A percentile compares a stretch with the other conserved stretches of the same genome.
Conservation (phyloP, 1,284 basidiomycete species). For the Malassezia pachydermatis region DNA sequence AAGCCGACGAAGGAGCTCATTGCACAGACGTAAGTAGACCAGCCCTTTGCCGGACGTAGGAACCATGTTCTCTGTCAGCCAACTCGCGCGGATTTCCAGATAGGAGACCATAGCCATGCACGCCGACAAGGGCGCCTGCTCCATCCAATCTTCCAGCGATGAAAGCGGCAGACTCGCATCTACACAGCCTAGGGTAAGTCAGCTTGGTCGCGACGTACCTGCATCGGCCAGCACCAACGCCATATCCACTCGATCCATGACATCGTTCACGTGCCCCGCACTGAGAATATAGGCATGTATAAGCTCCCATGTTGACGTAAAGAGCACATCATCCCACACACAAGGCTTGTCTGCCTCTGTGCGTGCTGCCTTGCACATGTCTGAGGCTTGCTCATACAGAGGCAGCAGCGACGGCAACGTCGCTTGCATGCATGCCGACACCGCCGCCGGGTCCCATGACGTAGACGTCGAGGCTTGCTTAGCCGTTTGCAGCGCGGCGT, state of each 20-base stretch:
- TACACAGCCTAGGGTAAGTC: conserved; percentile 10
- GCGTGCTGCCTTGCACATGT: not conserved
- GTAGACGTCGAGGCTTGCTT: too few species aligned
- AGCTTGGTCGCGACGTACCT: conserved; percentile 7
- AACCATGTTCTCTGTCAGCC: conserved; percentile 53
- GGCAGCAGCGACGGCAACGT: not conserved
- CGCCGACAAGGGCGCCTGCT: conserved; percentile 24
- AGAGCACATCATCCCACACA: conserved; percentile 6
- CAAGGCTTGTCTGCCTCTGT: not conserved
- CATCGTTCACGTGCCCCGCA: not conserved
- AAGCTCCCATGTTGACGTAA: not conserved
- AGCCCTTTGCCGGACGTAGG: conserved; percentile 78
- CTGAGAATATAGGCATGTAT: not conserved
- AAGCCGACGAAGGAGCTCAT: conserved; percentile 71
- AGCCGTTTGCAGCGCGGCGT: too few species aligned
- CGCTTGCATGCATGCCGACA: not conserved
- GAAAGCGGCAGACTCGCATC: conserved; percentile 28
- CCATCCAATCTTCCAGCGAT: conserved; percentile 32
- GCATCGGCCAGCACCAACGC: conserved; percentile 23
- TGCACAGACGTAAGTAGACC: conserved; percentile 67
- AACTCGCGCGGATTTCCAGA: conserved; percentile 26
- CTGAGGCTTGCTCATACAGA: not conserved
- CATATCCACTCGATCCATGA: conserved; percentile 26
- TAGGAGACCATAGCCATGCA: conserved; percentile 34
- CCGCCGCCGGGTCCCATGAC: too few species aligned